Evolutionary conservation across 2,329 filamentous ascomycete genomes (phyloP), one percentile per base, ranked within the genome.

Genomic region (Fusarium acutatum): DNA sequence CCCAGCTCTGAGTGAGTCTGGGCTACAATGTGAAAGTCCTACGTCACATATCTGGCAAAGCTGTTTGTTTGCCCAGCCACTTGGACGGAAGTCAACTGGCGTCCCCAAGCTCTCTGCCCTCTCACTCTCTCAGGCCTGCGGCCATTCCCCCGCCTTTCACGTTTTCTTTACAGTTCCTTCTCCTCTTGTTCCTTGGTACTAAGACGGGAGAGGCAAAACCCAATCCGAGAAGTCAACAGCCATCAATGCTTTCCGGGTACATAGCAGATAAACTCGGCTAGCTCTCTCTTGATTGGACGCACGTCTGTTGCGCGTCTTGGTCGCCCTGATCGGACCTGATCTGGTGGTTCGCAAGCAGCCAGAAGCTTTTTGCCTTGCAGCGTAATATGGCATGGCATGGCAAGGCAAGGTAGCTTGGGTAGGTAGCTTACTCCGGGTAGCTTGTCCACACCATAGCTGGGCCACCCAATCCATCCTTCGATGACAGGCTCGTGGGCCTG

Each of bases 401-500:
- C 24, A 53, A 18, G 50, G 58, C 41, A 72, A 32, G 28, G 46
- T 22, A 30, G 24, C 32, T 12, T 38, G 20, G 18, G 46, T 17
- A 44, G 41, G 64, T 49, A 73, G 67, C 60, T 67, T 71, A 70
- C 71, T 64, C 57, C 58, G 62, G 71, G 70, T 40, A 71, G 70
- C 57, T 73, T 71, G 70, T 73, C 60, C 56, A 63, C 69, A 71
- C 62, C 68, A 71, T 64, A 58, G 52, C 67, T 73, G 58, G 71
- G 37, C 62, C 57, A 64, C 71, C 71, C 67, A 73, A 68, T 67
- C 50, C 71, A 64, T 74, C 67, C 38, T 58, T 60, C 46, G 58
- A 74, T 74, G 67, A 64, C 67, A 71, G 56, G 68, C 71, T 74
- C 64, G 44, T 72, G 68, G 71, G 71, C 67, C 64, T 62, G 53